These are phyloP conservation scores for Penicillium odoratum DNA, from an alignment of 495 filamentous ascomycete genomes.

Conservation along the genomic window DNA sequence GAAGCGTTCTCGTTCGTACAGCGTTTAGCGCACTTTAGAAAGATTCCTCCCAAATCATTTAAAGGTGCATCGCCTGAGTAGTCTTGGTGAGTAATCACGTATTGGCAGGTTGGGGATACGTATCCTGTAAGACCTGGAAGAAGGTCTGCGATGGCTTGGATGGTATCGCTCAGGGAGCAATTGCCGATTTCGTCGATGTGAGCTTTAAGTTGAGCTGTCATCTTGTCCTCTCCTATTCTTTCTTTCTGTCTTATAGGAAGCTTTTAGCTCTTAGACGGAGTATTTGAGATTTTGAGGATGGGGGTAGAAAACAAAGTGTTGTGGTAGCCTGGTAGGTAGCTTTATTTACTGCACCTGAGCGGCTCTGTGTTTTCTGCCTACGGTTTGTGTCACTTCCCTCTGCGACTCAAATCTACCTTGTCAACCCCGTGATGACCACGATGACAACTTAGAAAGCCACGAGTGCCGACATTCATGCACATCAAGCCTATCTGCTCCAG, in stretches of 20 bases:
- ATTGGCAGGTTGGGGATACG: not conserved
- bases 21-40: not conserved
- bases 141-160: conserved; percentile 10
- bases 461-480: not conserved
- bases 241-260: not conserved
- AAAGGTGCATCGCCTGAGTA: conserved; percentile 11
- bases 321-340: no score
- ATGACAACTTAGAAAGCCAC: no score
- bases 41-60: conserved; percentile 9
- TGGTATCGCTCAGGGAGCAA: conserved; percentile 1
- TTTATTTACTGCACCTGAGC: no score
- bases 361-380: no score
- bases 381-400: no score
- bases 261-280: no score
- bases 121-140: conserved; percentile 5
- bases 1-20: conserved; percentile 13
- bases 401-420: no score
- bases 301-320: no score
- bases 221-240: not conserved
- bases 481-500: not conserved
- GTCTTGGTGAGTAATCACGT: conserved; percentile 11
- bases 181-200: conserved; percentile 9
- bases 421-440: no score
- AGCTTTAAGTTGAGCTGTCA: conserved; percentile 9
- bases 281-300: no score